Evolutionary conservation across 2,329 filamentous ascomycete genomes (phyloP).

Genomic region (Cryphonectria carpinicola): DNA sequence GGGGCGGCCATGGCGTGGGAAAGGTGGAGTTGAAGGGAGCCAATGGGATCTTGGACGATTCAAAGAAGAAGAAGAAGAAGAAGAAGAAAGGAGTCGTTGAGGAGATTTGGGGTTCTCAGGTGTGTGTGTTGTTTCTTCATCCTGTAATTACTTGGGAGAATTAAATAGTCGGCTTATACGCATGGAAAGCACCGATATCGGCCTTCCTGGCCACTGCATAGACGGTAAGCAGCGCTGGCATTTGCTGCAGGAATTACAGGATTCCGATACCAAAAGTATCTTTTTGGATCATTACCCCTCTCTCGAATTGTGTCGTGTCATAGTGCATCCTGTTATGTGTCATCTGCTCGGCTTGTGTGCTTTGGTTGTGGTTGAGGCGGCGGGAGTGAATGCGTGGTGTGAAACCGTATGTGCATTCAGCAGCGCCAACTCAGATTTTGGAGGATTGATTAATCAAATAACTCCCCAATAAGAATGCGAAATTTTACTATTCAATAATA

Average conservation of each 20-base stretch:
- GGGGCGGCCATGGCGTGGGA: slow-evolving; percentile 27
- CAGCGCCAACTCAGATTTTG: background rate
- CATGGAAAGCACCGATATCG: background rate
- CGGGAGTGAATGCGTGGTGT: background rate
- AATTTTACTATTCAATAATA: too few species aligned
- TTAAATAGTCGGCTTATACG: background rate
- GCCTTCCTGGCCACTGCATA: background rate
- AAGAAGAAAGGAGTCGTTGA: background rate
- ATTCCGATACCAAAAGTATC: background rate
- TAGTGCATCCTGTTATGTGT: background rate
- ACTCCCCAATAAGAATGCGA: rapidly evolving
- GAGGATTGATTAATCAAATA: background rate
- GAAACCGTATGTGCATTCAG: background rate
- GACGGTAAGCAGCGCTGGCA: background rate
- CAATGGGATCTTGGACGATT: background rate
- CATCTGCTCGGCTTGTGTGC: background rate
- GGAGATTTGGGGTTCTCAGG: background rate
- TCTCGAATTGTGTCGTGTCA: background rate
- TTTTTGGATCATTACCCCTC: background rate
- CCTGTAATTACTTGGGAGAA: too few species aligned
- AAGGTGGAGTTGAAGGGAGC: background rate
- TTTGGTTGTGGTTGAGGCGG: background rate
- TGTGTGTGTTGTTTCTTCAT: background rate
- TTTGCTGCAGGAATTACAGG: background rate
- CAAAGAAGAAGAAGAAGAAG: background rate